Conservation (phyloP, 306 rosid species). For the Lagenaria siceraria region DNA sequence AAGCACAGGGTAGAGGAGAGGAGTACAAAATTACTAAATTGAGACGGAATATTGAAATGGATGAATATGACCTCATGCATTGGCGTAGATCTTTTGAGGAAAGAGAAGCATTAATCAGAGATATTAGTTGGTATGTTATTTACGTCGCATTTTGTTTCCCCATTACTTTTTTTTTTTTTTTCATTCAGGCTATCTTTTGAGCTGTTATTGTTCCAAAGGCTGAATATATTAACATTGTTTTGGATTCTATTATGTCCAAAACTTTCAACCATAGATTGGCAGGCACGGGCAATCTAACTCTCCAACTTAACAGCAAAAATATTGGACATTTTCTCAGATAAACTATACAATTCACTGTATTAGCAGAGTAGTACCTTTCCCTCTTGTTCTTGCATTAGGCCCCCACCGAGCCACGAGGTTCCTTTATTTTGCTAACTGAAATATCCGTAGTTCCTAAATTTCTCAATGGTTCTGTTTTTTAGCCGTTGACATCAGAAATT, state of each 20-base stretch:
- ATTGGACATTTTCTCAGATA: not conserved
- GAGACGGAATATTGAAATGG: conserved; percentile 88
- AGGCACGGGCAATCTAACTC: not conserved
- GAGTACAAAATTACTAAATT: conserved; percentile 44
- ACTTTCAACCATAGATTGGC: not conserved
- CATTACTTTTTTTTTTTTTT: too few species aligned
- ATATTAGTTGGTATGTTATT: conserved; percentile 67
- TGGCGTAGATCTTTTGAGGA: conserved; percentile 93
- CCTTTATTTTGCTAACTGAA: not conserved
- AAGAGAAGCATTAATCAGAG: conserved; percentile 88
- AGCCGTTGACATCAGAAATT: not conserved
- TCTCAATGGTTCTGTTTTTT: not conserved
- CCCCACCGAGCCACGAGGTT: not conserved
- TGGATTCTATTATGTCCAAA: not conserved
- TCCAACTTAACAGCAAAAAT: not conserved
- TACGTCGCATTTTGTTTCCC: not conserved
- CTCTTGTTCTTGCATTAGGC: not conserved
- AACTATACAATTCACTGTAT: not conserved
- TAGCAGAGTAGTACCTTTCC: not conserved
- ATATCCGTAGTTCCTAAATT: not conserved
- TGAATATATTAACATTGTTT: not conserved
- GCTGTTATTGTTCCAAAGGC: not conserved
- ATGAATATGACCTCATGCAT: conserved; percentile 77
- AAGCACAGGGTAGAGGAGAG: conserved; percentile 76
- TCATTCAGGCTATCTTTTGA: not conserved